These are phyloP conservation scores for Pinus taeda DNA, from an alignment of 75 land plant species.

Conservation along the genomic window DNA sequence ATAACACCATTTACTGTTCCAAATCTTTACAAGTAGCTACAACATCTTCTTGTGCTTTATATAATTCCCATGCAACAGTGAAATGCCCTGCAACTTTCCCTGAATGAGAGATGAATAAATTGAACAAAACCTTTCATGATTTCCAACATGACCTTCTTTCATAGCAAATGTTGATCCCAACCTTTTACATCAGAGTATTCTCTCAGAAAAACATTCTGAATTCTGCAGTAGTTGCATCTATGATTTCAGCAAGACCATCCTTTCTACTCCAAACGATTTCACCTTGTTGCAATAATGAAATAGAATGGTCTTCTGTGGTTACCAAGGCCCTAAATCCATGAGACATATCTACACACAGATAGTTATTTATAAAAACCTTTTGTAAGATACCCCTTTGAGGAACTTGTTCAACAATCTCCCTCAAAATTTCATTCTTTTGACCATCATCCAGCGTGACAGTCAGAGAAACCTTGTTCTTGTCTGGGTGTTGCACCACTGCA, in stretches of 20 bases:
- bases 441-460: slow-evolving; percentile 41
- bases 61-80: no score
- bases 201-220: no score
- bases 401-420: slow-evolving; percentile 63
- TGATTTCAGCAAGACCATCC: slow-evolving; percentile 89
- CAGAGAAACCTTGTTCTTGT: slow-evolving; percentile 33
- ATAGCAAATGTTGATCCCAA: no score
- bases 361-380: slow-evolving; percentile 79
- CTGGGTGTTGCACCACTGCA: slow-evolving; percentile 49
- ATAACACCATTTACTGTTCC: no score
- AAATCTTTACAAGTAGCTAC: no score
- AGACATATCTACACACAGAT: slow-evolving; percentile 75
- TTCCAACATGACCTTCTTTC: no score
- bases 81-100: no score
- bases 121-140: no score
- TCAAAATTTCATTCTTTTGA: slow-evolving; percentile 31
- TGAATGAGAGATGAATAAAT: no score
- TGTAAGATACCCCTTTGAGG: slow-evolving; percentile 61
- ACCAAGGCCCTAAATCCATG: slow-evolving; percentile 91
- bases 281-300: slow-evolving; percentile 88
- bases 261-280: slow-evolving; percentile 95
- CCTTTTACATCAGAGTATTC: no score
- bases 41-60: no score
- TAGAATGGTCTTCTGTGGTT: slow-evolving; percentile 89
- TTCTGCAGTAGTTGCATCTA: slow-evolving; percentile 78